phyloP scores from a whole-genome alignment of 495 filamentous ascomycete genomes.

The Xylaria castorea region DNA sequence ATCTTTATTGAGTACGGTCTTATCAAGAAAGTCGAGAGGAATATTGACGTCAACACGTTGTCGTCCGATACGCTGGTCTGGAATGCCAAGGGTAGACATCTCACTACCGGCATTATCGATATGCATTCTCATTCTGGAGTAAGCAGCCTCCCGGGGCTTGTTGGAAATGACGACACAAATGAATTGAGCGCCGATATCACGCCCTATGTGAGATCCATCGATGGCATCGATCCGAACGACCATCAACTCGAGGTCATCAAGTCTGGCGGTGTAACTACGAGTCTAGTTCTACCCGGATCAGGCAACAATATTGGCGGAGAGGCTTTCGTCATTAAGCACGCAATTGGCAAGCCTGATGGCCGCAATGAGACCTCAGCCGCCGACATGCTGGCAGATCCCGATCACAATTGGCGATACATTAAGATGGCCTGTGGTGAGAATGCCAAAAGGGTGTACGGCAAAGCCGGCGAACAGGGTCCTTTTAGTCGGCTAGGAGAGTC shows the following conservation, averaged over 20 bases:
- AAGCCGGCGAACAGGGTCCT: conserved; percentile 47
- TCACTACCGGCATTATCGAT: conserved; percentile 70
- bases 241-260: conserved; percentile 66
- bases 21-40: conserved; percentile 47
- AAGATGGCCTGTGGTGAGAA: conserved; percentile 80
- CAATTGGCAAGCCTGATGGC: conserved; percentile 53
- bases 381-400: conserved; percentile 56
- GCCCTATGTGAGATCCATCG: conserved; percentile 65
- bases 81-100: conserved; percentile 61
- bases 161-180: conserved; percentile 57
- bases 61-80: conserved; percentile 50
- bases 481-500: conserved; percentile 63
- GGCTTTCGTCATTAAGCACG: conserved; percentile 68
- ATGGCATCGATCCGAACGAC: conserved; percentile 58
- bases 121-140: conserved; percentile 70
- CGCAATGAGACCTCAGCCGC: conserved; percentile 59
- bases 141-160: conserved; percentile 48
- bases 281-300: conserved; percentile 67
- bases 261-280: conserved; percentile 71
- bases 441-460: conserved; percentile 61
- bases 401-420: conserved; percentile 63
- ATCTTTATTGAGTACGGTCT: conserved; percentile 58
- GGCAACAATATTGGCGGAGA: conserved; percentile 74
- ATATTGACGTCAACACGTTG: conserved; percentile 42
- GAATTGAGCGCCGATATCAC: conserved; percentile 60